Percentiles rank a stretch among this genome's conserved stretches.
phyloP scores from a whole-genome alignment of 805 yeast genomes.

The Diddensiella transvaalensis region DNA sequence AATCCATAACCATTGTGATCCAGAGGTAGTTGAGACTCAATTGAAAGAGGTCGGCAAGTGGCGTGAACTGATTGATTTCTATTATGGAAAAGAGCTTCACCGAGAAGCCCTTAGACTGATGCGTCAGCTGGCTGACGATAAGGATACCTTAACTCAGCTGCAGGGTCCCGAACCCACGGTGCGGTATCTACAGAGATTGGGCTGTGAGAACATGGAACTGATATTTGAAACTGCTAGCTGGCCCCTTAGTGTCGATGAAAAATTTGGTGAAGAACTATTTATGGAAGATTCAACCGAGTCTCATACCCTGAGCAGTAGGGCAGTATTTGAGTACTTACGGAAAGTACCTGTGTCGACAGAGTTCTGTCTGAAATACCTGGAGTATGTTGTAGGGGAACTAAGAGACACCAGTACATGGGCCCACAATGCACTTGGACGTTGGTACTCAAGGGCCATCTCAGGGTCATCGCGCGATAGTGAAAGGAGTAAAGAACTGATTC shows the following conservation, averaged over 20 bases:
- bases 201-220: conserved; percentile 43
- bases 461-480: no score
- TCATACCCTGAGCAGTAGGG: conserved; percentile 50
- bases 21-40: conserved; percentile 57
- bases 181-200: conserved; percentile 22
- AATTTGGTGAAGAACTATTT: conserved; percentile 51
- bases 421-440: conserved; percentile 43
- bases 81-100: conserved; percentile 59
- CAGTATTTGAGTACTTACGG: conserved; percentile 52
- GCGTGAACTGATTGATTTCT: conserved; percentile 75
- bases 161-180: conserved; percentile 26
- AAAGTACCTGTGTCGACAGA: conserved; percentile 23
- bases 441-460: conserved; percentile 40
- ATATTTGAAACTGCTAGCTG: conserved; percentile 55
- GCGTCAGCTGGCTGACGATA: conserved; percentile 33
- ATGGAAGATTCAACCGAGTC: conserved; percentile 61
- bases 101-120: conserved; percentile 63
- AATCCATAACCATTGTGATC: conserved; percentile 69
- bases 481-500: conserved; percentile 31
- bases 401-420: conserved; percentile 36
- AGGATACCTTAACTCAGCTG: conserved; percentile 26
- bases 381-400: conserved; percentile 45
- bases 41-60: conserved; percentile 43
- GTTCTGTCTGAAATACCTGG: conserved; percentile 48
- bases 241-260: conserved; percentile 41